Evolutionary conservation across 352 stramenopile species (phyloP).

Genomic region (Globisporangium uncinulatum): DNA sequence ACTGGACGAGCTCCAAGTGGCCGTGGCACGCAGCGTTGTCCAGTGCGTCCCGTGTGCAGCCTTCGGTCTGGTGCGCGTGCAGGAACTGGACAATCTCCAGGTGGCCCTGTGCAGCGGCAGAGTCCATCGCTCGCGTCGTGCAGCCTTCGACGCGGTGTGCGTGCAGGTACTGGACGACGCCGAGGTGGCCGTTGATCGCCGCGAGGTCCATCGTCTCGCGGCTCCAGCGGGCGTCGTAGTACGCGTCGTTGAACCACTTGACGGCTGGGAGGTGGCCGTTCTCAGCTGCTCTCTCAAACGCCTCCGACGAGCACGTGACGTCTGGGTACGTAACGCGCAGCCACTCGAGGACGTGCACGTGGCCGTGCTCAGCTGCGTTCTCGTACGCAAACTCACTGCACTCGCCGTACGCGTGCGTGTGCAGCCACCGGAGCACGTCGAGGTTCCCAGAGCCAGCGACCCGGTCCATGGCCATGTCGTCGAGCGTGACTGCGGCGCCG

Average conservation of each 20-base stretch:
- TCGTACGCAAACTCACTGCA: slow-evolving; percentile 18
- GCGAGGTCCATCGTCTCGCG: slow-evolving; percentile 10
- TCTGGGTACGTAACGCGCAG: slow-evolving; percentile 10
- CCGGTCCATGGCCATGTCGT: slow-evolving; percentile 13
- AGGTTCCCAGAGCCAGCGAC: slow-evolving; percentile 14
- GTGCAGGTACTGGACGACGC: slow-evolving; percentile 16
- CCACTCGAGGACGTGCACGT: slow-evolving; percentile 20
- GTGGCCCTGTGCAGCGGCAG: slow-evolving; percentile 6
- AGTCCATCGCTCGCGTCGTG: slow-evolving; percentile 11
- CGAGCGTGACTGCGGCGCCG: neutral
- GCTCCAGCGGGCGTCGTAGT: slow-evolving; percentile 11
- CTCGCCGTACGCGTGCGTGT: slow-evolving; percentile 7
- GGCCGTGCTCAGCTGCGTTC: slow-evolving; percentile 14
- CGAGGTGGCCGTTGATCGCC: slow-evolving; percentile 9
- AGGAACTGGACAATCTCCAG: slow-evolving; percentile 13
- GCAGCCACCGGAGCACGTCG: slow-evolving; percentile 24
- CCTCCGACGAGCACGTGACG: slow-evolving; percentile 12
- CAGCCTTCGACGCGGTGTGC: slow-evolving; percentile 9
- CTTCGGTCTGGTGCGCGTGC: slow-evolving; percentile 6
- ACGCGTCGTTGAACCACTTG: slow-evolving; percentile 10
- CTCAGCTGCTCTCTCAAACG: slow-evolving; percentile 16
- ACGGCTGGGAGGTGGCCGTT: slow-evolving; percentile 13
- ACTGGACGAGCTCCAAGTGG: slow-evolving; percentile 10
- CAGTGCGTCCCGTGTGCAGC: slow-evolving; percentile 13
- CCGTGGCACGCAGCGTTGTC: slow-evolving; percentile 9